Evolutionary conservation across 208 protist species (phyloP).

Genomic region (Leishmania guyanensis): DNA sequence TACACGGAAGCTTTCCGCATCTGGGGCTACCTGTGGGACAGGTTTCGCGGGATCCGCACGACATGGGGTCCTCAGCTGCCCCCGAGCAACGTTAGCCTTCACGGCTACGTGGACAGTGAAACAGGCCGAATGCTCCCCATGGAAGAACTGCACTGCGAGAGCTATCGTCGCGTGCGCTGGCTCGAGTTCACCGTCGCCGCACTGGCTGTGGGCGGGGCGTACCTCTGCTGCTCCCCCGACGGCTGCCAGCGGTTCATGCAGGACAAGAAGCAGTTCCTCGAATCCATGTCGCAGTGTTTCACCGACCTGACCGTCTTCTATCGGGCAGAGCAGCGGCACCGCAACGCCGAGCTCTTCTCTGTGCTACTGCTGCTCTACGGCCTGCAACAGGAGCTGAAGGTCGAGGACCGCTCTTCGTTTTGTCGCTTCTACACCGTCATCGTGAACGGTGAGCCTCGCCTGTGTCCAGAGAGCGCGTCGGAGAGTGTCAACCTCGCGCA

Average conservation of each 20-base stretch:
- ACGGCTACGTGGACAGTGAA: conserved; percentile 32
- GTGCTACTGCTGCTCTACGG: conserved; percentile 81
- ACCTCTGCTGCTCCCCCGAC: conserved; percentile 61
- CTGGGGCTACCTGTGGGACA: conserved; percentile 86
- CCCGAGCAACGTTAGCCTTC: conserved; percentile 30
- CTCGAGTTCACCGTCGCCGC: conserved; percentile 84
- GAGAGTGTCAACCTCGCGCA: conserved; percentile 74
- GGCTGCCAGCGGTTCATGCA: conserved; percentile 68
- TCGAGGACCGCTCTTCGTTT: conserved; percentile 77
- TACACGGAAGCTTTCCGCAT: conserved; percentile 70
- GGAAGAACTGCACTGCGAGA: conserved; percentile 35
- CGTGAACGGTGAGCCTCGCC: conserved; percentile 22
- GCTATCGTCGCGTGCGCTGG: conserved; percentile 63
- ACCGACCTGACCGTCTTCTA: conserved; percentile 78
- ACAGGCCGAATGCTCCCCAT: conserved; percentile 5
- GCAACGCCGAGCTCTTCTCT: conserved; percentile 78
- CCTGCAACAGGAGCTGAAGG: conserved; percentile 74
- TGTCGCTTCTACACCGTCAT: conserved; percentile 43
- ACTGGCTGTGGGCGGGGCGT: conserved; percentile 64
- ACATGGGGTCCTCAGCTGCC: conserved; percentile 74
- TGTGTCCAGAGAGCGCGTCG: conserved; percentile 43
- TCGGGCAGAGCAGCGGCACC: conserved; percentile 58
- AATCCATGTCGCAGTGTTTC: conserved; percentile 90
- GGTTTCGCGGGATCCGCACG: conserved; percentile 78
- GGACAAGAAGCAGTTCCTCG: conserved; percentile 85